These are phyloP conservation scores for Yamadazyma trypodendri DNA, from an alignment of 1,139 yeast species.

Conservation along the genomic window DNA sequence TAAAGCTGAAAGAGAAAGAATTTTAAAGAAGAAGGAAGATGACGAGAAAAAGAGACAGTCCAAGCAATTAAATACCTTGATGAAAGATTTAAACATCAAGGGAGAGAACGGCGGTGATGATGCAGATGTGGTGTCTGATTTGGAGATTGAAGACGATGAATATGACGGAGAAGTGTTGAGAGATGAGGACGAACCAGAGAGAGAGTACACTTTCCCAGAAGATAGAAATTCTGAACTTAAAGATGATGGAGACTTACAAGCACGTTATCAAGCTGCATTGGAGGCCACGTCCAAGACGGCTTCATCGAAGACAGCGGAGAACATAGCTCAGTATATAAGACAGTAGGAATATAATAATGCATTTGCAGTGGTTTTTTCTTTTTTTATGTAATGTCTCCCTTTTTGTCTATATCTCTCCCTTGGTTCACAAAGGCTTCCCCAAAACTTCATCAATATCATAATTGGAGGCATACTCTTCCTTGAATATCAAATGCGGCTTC, in stretches of 20 bases:
- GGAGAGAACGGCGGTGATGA: slow-evolving; percentile 29
- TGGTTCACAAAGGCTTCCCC: too few relatives aligned
- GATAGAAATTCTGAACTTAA: slow-evolving; percentile 65
- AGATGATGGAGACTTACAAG: slow-evolving; percentile 52
- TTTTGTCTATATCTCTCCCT: too few relatives aligned
- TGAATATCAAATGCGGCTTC: slow-evolving; percentile 72
- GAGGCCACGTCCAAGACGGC: slow-evolving; percentile 62
- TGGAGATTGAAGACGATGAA: slow-evolving; percentile 52
- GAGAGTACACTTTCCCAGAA: slow-evolving; percentile 77
- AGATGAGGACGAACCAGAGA: slow-evolving; percentile 62
- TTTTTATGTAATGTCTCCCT: too few relatives aligned
- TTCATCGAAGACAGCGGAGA: slow-evolving; percentile 66
- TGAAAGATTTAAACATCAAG: slow-evolving; percentile 78
- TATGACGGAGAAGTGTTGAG: slow-evolving; percentile 61
- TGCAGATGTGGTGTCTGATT: slow-evolving; percentile 72
- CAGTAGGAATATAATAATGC: slow-evolving; percentile 15
- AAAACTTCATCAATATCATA: slow-evolving; percentile 31
- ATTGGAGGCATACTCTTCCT: slow-evolving; percentile 29
- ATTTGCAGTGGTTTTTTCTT: not conserved
- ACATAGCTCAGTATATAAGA: slow-evolving; percentile 63
- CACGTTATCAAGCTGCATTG: slow-evolving; percentile 70
- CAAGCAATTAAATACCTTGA: slow-evolving; percentile 64
- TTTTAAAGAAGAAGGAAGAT: slow-evolving; percentile 73
- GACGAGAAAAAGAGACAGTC: slow-evolving; percentile 74
- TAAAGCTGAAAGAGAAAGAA: slow-evolving; percentile 81